Base-by-base conservation (phyloP, 768 basidiomycete genomes). In the Tricholoma furcatifolium region DNA sequence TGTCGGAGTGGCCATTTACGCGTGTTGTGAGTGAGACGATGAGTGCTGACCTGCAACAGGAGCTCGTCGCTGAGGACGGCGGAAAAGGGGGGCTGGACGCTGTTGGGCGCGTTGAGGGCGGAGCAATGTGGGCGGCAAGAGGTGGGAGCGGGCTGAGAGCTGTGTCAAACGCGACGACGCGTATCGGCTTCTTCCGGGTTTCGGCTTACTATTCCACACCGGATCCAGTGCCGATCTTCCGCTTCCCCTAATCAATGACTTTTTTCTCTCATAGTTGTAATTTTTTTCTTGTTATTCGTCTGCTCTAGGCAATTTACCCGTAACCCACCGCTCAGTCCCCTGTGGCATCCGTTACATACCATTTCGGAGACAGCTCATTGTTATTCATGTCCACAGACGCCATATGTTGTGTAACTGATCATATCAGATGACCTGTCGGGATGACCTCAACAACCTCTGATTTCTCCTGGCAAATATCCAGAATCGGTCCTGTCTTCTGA, bases 1-100 rank as follows among this genome's bases (percentile, higher is more conserved):
- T 56, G 87, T 82, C 52, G 90, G 87, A 35, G 88, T 85, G 63
- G 87, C 84, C 89, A 91, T 91, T 59, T 60, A 70, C 70, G 73
- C 74, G 74, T 68, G 73, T 54, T 50, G 57, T 41, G 34, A 51
- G 38, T 46, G 39, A 45, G 39, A 38, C 47, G 51, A 52, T 56
- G 35, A 27, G 40, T 56, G 60, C 55, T 59, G 62, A 50, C 47
- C 60, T 47, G 47, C 52, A 60, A 57, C 57, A 48, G 48, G 59
- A 59, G 62, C 56, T 70, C 56, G 66, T 60, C 69, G 67, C 62
- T 64, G 66, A 56, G 57, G 61, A 44, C 51, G 67, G 60, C 62
- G 70, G 47, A 62, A 69, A 71, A 53, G 59, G 62, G 53, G 67
- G 53, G 70, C 58, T 73, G 61, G 63, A 63, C 70, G 69, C 63